Percentiles rank a stretch among this genome's conserved stretches.
Evolutionary conservation across 1,284 basidiomycete genomes (phyloP).

Genomic region (Abortiporus biennis): DNA sequence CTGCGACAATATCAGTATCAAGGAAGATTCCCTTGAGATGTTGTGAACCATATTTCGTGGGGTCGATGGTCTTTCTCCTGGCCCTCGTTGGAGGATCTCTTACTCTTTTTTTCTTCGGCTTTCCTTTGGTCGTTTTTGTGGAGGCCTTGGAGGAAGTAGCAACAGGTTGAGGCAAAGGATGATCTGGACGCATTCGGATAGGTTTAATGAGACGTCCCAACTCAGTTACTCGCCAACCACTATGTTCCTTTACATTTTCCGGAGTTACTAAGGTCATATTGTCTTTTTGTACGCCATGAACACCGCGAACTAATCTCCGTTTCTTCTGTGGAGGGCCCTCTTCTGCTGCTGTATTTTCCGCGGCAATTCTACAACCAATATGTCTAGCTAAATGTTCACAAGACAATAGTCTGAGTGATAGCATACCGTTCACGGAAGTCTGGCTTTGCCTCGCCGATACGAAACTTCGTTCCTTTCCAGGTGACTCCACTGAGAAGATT

Average conservation of each 20-base stretch:
- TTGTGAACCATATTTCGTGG: slow-evolving; percentile 57
- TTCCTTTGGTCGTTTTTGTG: slow-evolving; percentile 8
- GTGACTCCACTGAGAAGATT: slow-evolving; percentile 71
- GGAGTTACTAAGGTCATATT: slow-evolving; percentile 62
- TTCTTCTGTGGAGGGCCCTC: slow-evolving; percentile 27
- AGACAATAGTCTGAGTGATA: slow-evolving; percentile 1
- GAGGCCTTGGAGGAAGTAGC: slow-evolving; percentile 7
- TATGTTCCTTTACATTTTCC: slow-evolving; percentile 40
- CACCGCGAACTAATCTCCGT: slow-evolving; percentile 28
- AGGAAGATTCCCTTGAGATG: slow-evolving; percentile 63
- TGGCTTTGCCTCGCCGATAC: slow-evolving; percentile 74
- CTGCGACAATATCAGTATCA: slow-evolving; percentile 27
- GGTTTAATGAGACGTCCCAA: slow-evolving; percentile 61
- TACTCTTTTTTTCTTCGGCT: slow-evolving; percentile 18
- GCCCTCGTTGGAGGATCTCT: slow-evolving; percentile 37
- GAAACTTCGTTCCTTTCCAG: slow-evolving; percentile 77
- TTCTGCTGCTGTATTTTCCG: slow-evolving; percentile 22
- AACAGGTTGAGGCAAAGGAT: slow-evolving; percentile 43
- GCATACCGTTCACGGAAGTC: slow-evolving; percentile 59
- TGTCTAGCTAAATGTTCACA: neutral
- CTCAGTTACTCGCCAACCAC: slow-evolving; percentile 62
- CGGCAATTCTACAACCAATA: slow-evolving; percentile 29
- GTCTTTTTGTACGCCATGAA: slow-evolving; percentile 35
- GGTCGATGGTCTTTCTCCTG: slow-evolving; percentile 54
- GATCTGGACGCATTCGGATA: slow-evolving; percentile 59